Evolutionary conservation across 495 filamentous ascomycete genomes (phyloP), one percentile per base, ranked within the genome.

Genomic region (Evansstolkia leycettana): DNA sequence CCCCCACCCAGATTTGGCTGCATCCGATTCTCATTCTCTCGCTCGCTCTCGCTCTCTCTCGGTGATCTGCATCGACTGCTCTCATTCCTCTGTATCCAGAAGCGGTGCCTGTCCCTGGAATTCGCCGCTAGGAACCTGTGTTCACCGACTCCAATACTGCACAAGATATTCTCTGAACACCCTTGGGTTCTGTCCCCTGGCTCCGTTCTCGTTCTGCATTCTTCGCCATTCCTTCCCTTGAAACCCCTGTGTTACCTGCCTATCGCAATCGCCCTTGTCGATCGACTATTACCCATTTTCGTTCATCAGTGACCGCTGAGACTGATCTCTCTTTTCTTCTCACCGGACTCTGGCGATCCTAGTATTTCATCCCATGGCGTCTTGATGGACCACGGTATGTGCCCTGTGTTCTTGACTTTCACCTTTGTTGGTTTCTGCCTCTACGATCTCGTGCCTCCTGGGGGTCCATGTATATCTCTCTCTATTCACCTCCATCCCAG

Each of bases 361-460:
- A 4, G 9, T 23, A 42, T 37, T 37, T 14, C 33, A 48, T 55
- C 51, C 46, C 47, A 55, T 60, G 57, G 53, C 55, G 53, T 39
- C 50, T 43, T 51, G 45, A 56, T 46, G 43, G 38, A 40, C 35
- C 31, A 32, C 45, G 46, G 60, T 61, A 61, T 43, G 60, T 60
- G 36, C 40, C 40, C 47, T 45, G 31, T 52, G 41, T 40, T 45
- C 45, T 45, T 47, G 35, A 46, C 50, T 50, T 51, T 45, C 41
- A 45, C 40, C 42, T 43, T 40, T 40, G 28, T 39, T 43, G 38
- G 35, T 42, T 25, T 1, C 28, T 41, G 31, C 27, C 46, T 48
- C 41, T 38, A 38, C 36, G 35, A 41, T 44, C n/a, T n/a, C n/a
- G n/a, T n/a, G 33, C 34, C 33, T 41, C 47, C 34, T 44, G 38